Base-by-base conservation (phyloP, 2,329 filamentous ascomycete species). In the Coniochaeta hoffmannii region DNA sequence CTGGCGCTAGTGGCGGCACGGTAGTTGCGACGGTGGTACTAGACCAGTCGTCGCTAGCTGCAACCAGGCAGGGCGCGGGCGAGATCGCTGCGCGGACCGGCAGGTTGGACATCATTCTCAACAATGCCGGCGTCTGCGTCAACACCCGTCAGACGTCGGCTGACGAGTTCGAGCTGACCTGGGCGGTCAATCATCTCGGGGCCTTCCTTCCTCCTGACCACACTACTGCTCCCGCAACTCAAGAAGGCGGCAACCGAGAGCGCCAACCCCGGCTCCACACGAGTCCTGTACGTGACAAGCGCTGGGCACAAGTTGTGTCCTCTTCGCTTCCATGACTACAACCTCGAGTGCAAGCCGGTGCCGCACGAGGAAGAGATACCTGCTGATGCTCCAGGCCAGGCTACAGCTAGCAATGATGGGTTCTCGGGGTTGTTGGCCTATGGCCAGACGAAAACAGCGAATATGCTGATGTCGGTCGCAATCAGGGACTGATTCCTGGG, bases 101-200 rank as follows among this genome's bases (percentile, higher is more conserved):
- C 24, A 14, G 46, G 46, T 14, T 9, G 14, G 26, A 50, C 28
- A 22, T 11, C 22, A 8, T 31, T 19, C 30, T 19, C 36, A 30
- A 38, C 19, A 44, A 41, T 36, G 51, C 3, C 30, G 41, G 15
- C 50, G 9, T 35, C 50, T 2, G 10, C 38, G 28, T 49, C 28
- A 41, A 36, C 44, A n/a, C 14, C 14, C 46, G 41, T 19, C 38
- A 57, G 24, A 53, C 64, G 28, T 67, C 69, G 1, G 53, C 53
- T 0, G 69, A 76, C 22, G 69, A 68, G n/a, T n/a, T n/a, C n/a
- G n/a, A n/a, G n/a, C n/a, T n/a, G 34, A 36, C 8, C 64, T 72
- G 50, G 73, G 66, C 64, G 5, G 69, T 64, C 1, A 76, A 72
- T 59, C 67, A 74, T 57, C 55, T 74, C n/a, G n/a, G n/a, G n/a